A percentile compares a stretch with the other conserved stretches of the same genome.
Conservation (phyloP, 805 yeast genomes). For the Metschnikowia kofuensis region DNA sequence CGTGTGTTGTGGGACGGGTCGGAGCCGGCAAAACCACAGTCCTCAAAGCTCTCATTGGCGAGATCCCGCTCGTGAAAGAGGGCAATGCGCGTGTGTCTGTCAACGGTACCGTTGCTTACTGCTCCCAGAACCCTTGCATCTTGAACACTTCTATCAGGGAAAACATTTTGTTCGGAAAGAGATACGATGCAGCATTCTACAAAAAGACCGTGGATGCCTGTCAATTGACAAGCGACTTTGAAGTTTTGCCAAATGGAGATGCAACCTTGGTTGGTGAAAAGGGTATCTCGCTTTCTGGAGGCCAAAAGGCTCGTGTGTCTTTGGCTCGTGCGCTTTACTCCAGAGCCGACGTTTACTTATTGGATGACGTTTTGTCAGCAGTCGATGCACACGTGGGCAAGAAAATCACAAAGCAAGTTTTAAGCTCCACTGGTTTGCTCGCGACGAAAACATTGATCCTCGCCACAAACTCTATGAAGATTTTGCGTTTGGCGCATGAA, state of each 20-base stretch:
- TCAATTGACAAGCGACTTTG: conserved; percentile 77
- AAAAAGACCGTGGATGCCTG: conserved; percentile 81
- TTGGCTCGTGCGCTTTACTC: conserved; percentile 95
- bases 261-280: conserved; percentile 93
- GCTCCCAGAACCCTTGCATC: conserved; percentile 94
- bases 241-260: conserved; percentile 83
- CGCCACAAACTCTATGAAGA: conserved; percentile 85
- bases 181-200: conserved; percentile 77
- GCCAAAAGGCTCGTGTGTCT: conserved; percentile 94
- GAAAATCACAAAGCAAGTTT: conserved; percentile 76
- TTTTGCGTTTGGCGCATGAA: conserved; percentile 68
- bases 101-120: conserved; percentile 81
- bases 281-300: conserved; percentile 95
- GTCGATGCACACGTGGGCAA: conserved; percentile 97
- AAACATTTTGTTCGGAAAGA: conserved; percentile 86
- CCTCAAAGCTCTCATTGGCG: conserved; percentile 77
- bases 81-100: conserved; percentile 69
- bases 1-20: conserved; percentile 85
- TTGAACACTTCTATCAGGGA: conserved; percentile 92
- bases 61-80: conserved; percentile 65
- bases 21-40: conserved; percentile 89
- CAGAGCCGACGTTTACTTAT: conserved; percentile 83
- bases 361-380: conserved; percentile 93
- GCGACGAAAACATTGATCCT: conserved; percentile 70
- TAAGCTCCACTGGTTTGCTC: conserved; percentile 80